phyloP scores from a whole-genome alignment of 495 filamentous ascomycete genomes.

The Trichoderma asperelloides region DNA sequence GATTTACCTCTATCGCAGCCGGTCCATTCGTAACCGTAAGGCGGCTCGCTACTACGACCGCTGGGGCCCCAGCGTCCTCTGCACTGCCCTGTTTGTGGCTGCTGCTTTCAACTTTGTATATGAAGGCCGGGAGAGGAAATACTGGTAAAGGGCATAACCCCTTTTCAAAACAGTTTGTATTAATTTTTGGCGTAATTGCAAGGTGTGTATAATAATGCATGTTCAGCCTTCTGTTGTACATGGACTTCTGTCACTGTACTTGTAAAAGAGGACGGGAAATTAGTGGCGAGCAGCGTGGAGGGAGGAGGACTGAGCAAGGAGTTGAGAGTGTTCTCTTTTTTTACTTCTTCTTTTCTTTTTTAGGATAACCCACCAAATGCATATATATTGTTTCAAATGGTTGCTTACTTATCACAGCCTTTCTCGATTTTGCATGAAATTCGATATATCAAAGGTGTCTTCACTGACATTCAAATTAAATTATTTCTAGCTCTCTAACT shows the following conservation, averaged over 20 bases:
- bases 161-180: background rate
- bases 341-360: background rate
- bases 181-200: background rate
- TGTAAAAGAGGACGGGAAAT: background rate
- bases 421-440: background rate
- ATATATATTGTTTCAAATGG: background rate
- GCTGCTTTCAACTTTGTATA: constrained; percentile 71
- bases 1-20: constrained; percentile 80
- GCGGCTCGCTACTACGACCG: constrained; percentile 87
- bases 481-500: background rate
- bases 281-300: background rate
- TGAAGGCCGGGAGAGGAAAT: constrained; percentile 32
- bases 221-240: background rate
- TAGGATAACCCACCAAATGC: background rate
- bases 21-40: constrained; percentile 68
- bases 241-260: background rate
- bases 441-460: background rate
- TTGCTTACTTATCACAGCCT: background rate
- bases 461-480: background rate
- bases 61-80: constrained; percentile 77
- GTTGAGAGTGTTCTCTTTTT: background rate
- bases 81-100: constrained; percentile 58
- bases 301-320: background rate
- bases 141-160: constrained; percentile 29
- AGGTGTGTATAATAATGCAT: background rate